Evolutionary conservation across 75 land plant genomes (phyloP), one percentile per base, ranked within the genome.

Genomic region (Selaginella moellendorffii): DNA sequence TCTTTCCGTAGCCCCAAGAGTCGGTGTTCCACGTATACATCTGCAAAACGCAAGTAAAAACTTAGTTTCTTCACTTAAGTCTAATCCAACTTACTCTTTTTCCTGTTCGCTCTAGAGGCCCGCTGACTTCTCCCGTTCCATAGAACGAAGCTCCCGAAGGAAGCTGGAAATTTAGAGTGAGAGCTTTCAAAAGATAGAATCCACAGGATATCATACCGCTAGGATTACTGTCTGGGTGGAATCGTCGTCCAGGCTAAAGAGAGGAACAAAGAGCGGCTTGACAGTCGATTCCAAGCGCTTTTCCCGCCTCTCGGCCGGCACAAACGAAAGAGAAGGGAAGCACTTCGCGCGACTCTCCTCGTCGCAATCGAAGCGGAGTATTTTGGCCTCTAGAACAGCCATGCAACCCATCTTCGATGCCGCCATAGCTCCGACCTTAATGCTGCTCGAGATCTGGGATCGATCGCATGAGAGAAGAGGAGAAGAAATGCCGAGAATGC

Each of bases 121-220:
- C 97, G 66, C 93, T 77, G 25, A 78, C 95, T 77, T 92, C 97
- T 61, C 97, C 97, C 30, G 95, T 85, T 51, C 97, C 97, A 77
- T 92, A 88, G n/a, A 88, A 73, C 2, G 89, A 79, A 46, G 95
- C 70, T 54, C 86, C 93, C 18, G 14, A 9, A 61, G 97, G 96
- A 68, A 92, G 76, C 97, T 90, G 64, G 26, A 64, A n/a, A 25
- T 5, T 36, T 36, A 70, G 5, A 36, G 2, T 22, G 23, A 2
- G 46, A 58, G 26, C 51, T 14, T 12, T 26, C 30, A 25, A 54
- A 12, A n/a, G 52, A 28, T 12, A 66, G n/a, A 2, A 54, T n/a
- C 52, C 25, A 17, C 17, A 17, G 24, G 12, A 62, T 51, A 42
- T 10, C 62, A 26, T 1, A 84, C 92, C 92, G 84, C 65, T 63